Evolutionary conservation across 2,329 filamentous ascomycete genomes (phyloP).

Genomic region (Ramularia collo-cygni): DNA sequence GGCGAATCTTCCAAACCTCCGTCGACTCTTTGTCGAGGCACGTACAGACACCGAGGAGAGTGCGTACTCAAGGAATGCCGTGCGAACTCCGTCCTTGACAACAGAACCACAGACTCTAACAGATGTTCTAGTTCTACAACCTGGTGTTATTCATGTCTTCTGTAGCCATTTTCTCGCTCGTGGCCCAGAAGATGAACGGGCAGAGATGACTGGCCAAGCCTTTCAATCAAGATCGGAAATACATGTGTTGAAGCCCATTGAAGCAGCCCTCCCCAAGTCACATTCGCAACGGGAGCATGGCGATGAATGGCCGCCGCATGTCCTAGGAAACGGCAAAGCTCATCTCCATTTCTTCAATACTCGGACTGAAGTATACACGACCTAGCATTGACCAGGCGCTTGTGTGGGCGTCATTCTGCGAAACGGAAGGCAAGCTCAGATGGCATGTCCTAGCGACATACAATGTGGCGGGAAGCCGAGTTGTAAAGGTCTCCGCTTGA

Average conservation of each 20-base stretch:
- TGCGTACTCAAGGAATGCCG: slow-evolving; percentile 86
- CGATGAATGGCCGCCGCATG: neutral
- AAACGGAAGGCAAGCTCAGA: too few species aligned
- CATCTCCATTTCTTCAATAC: too few species aligned
- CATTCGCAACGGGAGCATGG: neutral
- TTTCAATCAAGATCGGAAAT: too few species aligned
- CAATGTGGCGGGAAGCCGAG: too few species aligned
- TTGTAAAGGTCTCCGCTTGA: too few species aligned
- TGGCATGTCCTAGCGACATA: too few species aligned
- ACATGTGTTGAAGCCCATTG: too few species aligned
- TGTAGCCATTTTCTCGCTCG: slow-evolving; percentile 85
- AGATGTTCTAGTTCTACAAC: slow-evolving; percentile 75
- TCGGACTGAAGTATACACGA: too few species aligned
- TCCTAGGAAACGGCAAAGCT: too few species aligned
- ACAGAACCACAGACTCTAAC: neutral
- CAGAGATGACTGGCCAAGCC: slow-evolving; percentile 14
- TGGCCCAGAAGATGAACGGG: slow-evolving; percentile 73
- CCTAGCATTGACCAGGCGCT: too few species aligned
- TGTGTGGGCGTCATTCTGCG: too few species aligned
- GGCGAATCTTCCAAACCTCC: slow-evolving; percentile 85
- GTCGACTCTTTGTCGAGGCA: slow-evolving; percentile 90
- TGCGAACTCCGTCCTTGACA: too few species aligned
- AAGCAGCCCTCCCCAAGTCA: neutral
- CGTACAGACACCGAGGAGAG: slow-evolving; percentile 90
- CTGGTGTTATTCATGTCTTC: slow-evolving; percentile 94